These are phyloP conservation scores for Primulina tabacum DNA, from an alignment of 257 asterid genomes.

Conservation along the genomic window DNA sequence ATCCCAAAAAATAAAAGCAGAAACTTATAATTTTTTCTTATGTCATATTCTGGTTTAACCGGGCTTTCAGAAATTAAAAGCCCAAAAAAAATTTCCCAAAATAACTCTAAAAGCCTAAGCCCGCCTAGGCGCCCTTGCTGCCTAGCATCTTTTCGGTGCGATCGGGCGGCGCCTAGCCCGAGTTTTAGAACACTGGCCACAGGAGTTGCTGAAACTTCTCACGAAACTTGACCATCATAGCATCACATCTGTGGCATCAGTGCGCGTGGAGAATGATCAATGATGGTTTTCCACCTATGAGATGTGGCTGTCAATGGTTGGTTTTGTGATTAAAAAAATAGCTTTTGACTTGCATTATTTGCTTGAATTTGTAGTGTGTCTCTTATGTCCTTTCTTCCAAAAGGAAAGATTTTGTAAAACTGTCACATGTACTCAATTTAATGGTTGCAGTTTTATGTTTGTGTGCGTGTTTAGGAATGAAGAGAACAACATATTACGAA, in stretches of 20 bases:
- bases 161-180: too few species aligned
- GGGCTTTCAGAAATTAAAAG: too few species aligned
- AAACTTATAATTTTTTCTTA: too few species aligned
- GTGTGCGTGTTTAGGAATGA: constrained; percentile 40
- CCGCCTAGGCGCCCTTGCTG: too few species aligned
- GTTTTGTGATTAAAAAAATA: constrained; percentile 3
- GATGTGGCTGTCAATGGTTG: constrained; percentile 1
- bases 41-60: too few species aligned
- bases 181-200: too few species aligned
- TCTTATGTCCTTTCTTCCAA: constrained; percentile 2
- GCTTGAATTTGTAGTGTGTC: not conserved
- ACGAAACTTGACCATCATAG: not conserved
- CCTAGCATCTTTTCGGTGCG: too few species aligned
- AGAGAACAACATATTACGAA: constrained; percentile 51
- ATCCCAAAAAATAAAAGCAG: too few species aligned
- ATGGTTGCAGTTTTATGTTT: constrained; percentile 7
- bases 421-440: not conserved
- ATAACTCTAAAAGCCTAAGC: too few species aligned
- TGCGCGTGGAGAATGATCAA: not conserved
- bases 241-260: not conserved
- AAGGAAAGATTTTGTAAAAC: not conserved
- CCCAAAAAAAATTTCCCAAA: too few species aligned
- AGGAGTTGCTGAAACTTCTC: not conserved
- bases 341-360: not conserved
- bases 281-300: not conserved